Evolutionary conservation across 108 stramenopile genomes (phyloP).

Genomic region (Pseudonitzschia pungens): DNA sequence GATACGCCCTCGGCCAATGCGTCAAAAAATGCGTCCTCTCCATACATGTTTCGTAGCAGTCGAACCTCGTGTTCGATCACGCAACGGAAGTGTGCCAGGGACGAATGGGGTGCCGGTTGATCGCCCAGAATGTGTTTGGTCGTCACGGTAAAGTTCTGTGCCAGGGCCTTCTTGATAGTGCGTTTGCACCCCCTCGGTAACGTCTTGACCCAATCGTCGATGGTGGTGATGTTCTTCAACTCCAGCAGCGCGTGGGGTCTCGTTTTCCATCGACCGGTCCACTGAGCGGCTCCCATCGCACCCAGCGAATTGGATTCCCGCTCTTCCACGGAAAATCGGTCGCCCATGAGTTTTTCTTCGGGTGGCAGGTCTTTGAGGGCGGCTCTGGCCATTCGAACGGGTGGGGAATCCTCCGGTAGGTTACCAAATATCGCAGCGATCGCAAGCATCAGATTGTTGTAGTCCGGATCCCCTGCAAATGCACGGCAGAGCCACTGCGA

Average conservation of each 20-base stretch:
- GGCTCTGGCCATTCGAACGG: conserved; percentile 46
- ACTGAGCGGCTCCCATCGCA: conserved; percentile 81
- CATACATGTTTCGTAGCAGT: conserved; percentile 40
- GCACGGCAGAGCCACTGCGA: conserved; percentile 73
- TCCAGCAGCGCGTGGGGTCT: conserved; percentile 72
- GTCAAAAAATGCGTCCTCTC: conserved; percentile 53
- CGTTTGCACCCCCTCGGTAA: conserved; percentile 61
- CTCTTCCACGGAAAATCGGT: conserved; percentile 44
- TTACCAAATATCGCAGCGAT: conserved; percentile 76
- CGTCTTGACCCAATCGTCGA: conserved; percentile 69
- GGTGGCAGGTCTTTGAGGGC: conserved; percentile 44
- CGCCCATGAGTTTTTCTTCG: conserved; percentile 55
- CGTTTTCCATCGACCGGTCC: conserved; percentile 68
- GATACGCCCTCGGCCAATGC: conserved; percentile 68
- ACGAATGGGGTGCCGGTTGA: conserved; percentile 70
- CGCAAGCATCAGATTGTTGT: conserved; percentile 68
- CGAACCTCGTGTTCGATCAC: conserved; percentile 76
- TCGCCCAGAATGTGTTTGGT: conserved; percentile 54
- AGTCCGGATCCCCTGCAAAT: conserved; percentile 47
- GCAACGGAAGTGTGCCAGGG: conserved; percentile 73
- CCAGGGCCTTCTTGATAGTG: conserved; percentile 55
- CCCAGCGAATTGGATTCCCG: conserved; percentile 68
- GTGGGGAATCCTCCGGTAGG: conserved; percentile 44
- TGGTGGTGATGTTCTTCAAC: conserved; percentile 46
- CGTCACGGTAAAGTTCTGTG: conserved; percentile 65